These are phyloP conservation scores for Trichoderma breve DNA, from an alignment of 2,329 filamentous ascomycete genomes.

Conservation along the genomic window DNA sequence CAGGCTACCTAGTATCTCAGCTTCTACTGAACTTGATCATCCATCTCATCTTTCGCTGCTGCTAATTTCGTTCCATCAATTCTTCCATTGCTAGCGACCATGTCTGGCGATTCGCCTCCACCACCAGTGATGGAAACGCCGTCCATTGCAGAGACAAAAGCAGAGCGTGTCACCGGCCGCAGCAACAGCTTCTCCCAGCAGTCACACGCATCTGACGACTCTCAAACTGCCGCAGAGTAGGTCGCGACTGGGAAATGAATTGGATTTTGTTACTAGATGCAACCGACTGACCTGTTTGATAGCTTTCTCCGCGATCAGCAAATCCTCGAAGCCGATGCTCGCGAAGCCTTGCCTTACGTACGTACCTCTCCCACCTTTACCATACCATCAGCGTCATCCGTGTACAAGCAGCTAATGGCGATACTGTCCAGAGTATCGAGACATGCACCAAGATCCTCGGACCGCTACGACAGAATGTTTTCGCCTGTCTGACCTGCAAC, in stretches of 20 bases:
- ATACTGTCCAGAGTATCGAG: conserved; percentile 73
- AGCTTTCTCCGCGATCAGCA: conserved; percentile 89
- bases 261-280: neutral
- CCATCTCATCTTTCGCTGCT: neutral
- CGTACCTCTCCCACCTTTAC: neutral
- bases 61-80: neutral
- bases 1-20: neutral
- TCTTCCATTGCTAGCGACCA: conserved; percentile 15
- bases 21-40: neutral
- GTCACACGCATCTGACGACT: conserved; percentile 57
- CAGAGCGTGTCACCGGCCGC: conserved; percentile 36
- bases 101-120: conserved; percentile 39
- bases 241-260: conserved; percentile 15
- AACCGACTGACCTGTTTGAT: neutral
- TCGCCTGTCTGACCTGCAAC: conserved; percentile 91
- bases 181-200: conserved; percentile 59
- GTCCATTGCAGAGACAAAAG: conserved; percentile 21
- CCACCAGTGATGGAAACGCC: conserved; percentile 21
- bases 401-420: conserved; percentile 24
- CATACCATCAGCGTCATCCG: conserved; percentile 21
- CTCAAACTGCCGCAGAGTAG: conserved; percentile 72
- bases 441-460: conserved; percentile 90
- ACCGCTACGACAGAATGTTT: conserved; percentile 80
- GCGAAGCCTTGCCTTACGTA: conserved; percentile 91
- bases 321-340: conserved; percentile 88